phyloP scores from a whole-genome alignment of 225 moss, liverwort and hornwort species.

The Marchantia paleacea region DNA sequence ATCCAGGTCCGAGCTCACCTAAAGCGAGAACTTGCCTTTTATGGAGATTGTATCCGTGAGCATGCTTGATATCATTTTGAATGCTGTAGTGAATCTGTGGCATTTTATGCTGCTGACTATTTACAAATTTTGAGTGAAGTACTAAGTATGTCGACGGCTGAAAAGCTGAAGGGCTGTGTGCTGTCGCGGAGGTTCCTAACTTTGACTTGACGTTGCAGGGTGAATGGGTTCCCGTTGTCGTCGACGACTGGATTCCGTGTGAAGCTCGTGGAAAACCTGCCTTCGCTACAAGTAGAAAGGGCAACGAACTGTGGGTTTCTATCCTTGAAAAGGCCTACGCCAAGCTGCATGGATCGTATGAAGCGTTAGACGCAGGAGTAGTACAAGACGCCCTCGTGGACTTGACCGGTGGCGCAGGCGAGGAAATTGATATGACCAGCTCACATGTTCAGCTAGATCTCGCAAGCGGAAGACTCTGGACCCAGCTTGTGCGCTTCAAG shows the following conservation, averaged over 20 bases:
- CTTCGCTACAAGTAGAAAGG: conserved; percentile 92
- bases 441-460: conserved; percentile 86
- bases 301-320: conserved; percentile 94
- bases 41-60: too few species aligned
- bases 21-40: neutral
- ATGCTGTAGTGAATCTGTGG: too few species aligned
- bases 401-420: conserved; percentile 95
- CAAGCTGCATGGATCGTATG: conserved; percentile 94
- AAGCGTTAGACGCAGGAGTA: conserved; percentile 94
- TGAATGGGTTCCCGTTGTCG: conserved; percentile 97
- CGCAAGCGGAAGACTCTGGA: conserved; percentile 92
- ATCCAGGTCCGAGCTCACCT: conserved; percentile 61
- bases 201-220: conserved; percentile 54
- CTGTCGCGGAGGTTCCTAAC: neutral
- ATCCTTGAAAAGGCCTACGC: conserved; percentile 98
- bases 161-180: neutral
- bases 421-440: conserved; percentile 91
- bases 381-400: conserved; percentile 99
- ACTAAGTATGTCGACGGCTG: too few species aligned
- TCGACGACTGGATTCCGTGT: conserved; percentile 99
- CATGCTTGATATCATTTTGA: too few species aligned
- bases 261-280: conserved; percentile 93
- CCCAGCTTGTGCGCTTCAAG: conserved; percentile 91
- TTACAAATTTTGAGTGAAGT: too few species aligned
- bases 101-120: too few species aligned